These are phyloP conservation scores for Tricholoma sp. DNA, from an alignment of 768 basidiomycete species.

Conservation along the genomic window DNA sequence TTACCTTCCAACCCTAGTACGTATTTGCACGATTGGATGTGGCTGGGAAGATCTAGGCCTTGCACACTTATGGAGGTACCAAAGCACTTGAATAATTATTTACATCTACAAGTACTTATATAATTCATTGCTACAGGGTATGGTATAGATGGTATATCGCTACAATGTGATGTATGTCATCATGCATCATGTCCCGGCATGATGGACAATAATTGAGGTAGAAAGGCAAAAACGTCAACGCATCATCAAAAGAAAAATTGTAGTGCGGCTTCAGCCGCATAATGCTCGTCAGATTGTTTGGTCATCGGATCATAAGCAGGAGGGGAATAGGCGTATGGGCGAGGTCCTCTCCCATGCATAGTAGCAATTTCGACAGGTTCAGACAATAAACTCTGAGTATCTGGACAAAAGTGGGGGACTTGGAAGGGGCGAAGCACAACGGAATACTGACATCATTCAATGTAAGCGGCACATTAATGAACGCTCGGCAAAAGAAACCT, in stretches of 20 bases:
- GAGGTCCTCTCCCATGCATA: conserved; percentile 44
- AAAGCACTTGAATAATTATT: conserved; percentile 6
- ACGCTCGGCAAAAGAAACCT: conserved; percentile 10
- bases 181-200: conserved; percentile 19
- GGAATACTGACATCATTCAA: conserved; percentile 33
- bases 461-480: not conserved
- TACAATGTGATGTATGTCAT: conserved; percentile 1
- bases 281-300: conserved; percentile 25
- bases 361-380: conserved; percentile 52
- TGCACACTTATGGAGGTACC: no score
- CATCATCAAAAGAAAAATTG: conserved; percentile 7
- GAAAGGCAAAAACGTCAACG: not conserved
- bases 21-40: no score
- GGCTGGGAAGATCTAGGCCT: no score
- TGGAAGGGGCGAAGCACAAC: conserved; percentile 44
- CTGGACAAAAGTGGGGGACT: conserved; percentile 32
- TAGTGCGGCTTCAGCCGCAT: conserved; percentile 17
- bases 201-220: conserved; percentile 7
- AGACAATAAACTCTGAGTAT: conserved; percentile 34
- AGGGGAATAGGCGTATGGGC: conserved; percentile 44
- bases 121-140: conserved; percentile 2
- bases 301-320: conserved; percentile 38
- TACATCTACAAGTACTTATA: conserved; percentile 4
- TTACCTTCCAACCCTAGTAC: no score
- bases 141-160: not conserved